A percentile compares a stretch with the other conserved stretches of the same genome.
Conservation (phyloP, 78 protist genomes). For the Dictyostelium capitatum region DNA sequence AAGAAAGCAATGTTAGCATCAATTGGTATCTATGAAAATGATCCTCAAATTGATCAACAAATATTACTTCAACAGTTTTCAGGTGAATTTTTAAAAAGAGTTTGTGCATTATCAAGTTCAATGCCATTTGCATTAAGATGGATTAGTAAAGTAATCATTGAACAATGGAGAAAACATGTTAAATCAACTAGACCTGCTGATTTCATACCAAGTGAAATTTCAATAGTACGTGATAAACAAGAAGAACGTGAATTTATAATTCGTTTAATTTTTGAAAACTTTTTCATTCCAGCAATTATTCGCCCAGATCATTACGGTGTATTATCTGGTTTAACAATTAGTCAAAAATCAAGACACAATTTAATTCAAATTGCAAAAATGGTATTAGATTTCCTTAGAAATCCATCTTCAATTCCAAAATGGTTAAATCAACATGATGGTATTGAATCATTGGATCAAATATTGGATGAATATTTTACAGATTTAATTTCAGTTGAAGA, state of each 20-base stretch:
- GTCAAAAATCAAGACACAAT: conserved; percentile 69
- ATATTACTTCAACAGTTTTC: conserved; percentile 57
- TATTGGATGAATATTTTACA: conserved; percentile 42
- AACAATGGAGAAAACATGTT: conserved; percentile 16
- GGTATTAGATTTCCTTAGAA: conserved; percentile 41
- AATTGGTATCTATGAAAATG: conserved; percentile 39
- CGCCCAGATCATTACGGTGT: conserved; percentile 75
- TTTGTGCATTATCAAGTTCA: conserved; percentile 36
- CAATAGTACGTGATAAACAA: neutral
- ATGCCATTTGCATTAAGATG: conserved; percentile 59
- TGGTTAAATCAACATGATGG: conserved; percentile 41
- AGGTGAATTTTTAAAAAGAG: conserved; percentile 56
- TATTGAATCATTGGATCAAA: neutral
- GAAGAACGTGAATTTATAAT: conserved; percentile 39
- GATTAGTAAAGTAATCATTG: conserved; percentile 14
- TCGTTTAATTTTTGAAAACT: conserved; percentile 50
- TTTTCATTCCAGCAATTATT: conserved; percentile 54
- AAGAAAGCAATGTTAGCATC: conserved; percentile 71
- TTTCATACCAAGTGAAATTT: conserved; percentile 16
- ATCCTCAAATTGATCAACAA: conserved; percentile 44
- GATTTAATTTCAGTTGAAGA: conserved; percentile 42
- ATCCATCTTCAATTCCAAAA: conserved; percentile 27
- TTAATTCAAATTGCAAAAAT: conserved; percentile 72
- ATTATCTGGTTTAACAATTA: conserved; percentile 42
- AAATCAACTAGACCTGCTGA: conserved; percentile 15